These are phyloP conservation scores for Aspergillus sp. DNA, from an alignment of 2,329 filamentous ascomycete genomes.

Conservation along the genomic window DNA sequence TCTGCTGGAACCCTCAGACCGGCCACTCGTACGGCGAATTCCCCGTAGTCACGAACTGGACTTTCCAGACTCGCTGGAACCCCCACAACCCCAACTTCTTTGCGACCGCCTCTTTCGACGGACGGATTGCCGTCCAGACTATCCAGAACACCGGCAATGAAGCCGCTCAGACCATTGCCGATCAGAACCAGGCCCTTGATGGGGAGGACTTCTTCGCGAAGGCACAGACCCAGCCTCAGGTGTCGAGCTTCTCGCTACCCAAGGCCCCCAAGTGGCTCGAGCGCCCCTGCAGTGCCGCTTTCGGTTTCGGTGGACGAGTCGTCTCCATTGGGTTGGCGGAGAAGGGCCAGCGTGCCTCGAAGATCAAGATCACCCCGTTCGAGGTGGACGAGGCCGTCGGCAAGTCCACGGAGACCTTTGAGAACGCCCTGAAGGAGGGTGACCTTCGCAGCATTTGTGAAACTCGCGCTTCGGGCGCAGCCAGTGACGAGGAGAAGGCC, in stretches of 20 bases:
- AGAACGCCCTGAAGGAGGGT: constrained; percentile 74
- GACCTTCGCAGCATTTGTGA: constrained; percentile 79
- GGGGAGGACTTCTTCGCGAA: constrained; percentile 96
- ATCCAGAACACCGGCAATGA: constrained; percentile 88
- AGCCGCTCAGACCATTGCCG: constrained; percentile 58
- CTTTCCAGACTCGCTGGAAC: constrained; percentile 92
- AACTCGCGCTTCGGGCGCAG: constrained; percentile 70
- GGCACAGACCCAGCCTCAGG: constrained; percentile 87
- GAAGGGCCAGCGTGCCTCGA: constrained; percentile 68
- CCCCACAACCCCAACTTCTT: constrained; percentile 89
- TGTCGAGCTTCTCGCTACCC: constrained; percentile 79
- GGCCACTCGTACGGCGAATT: constrained; percentile 88
- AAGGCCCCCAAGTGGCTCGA: constrained; percentile 91
- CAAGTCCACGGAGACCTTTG: constrained; percentile 81
- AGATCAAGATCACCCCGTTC: constrained; percentile 81
- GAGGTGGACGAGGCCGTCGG: constrained; percentile 83
- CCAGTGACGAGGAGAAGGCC: constrained; percentile 86
- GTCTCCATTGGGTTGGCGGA: constrained; percentile 67
- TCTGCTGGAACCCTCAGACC: constrained; percentile 95
- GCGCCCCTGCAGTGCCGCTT: constrained; percentile 79
- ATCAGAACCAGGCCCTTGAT: constrained; percentile 70
- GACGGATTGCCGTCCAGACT: constrained; percentile 91
- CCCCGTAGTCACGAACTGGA: constrained; percentile 98
- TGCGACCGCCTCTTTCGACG: constrained; percentile 94
- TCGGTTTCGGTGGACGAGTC: constrained; percentile 93